Percentiles rank a stretch among this genome's conserved stretches.
Conservation (phyloP, 371 early-diverging fungal genomes). For the Batkoa obscura region DNA sequence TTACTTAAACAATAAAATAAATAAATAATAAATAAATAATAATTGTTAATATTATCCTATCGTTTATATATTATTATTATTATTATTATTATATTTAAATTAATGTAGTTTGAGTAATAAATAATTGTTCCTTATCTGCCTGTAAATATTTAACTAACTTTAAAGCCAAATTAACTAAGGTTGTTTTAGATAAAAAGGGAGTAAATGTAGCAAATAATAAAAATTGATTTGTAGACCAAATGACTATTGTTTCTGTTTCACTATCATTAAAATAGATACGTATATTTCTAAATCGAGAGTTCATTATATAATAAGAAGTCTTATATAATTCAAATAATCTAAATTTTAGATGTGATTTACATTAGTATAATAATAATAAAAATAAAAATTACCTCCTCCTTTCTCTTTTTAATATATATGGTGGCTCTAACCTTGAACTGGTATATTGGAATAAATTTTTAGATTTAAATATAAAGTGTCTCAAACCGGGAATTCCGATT, state of each 20-base stretch:
- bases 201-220: neutral
- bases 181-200: neutral
- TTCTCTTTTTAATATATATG: neutral
- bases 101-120: neutral
- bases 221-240: constrained; percentile 1
- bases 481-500: neutral
- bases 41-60: too few relatives aligned
- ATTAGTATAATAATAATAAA: neutral
- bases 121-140: neutral
- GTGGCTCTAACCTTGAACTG: neutral
- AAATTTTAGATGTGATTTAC: too few relatives aligned
- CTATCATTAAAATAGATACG: neutral
- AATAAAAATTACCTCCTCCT: neutral
- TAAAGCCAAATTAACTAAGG: neutral
- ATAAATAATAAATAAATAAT: too few relatives aligned
- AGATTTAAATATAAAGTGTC: constrained; percentile 4
- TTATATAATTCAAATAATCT: neutral
- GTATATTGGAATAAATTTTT: neutral
- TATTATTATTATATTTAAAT: neutral
- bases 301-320: neutral
- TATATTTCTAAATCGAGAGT: neutral
- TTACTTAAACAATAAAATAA: too few relatives aligned
- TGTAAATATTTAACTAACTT: neutral
- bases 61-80: too few relatives aligned
- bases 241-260: neutral